A percentile compares a stretch with the other conserved stretches of the same genome.
Evolutionary conservation across 192 early-diverging fungal genomes (phyloP).

Genomic region (Backusella sp.): DNA sequence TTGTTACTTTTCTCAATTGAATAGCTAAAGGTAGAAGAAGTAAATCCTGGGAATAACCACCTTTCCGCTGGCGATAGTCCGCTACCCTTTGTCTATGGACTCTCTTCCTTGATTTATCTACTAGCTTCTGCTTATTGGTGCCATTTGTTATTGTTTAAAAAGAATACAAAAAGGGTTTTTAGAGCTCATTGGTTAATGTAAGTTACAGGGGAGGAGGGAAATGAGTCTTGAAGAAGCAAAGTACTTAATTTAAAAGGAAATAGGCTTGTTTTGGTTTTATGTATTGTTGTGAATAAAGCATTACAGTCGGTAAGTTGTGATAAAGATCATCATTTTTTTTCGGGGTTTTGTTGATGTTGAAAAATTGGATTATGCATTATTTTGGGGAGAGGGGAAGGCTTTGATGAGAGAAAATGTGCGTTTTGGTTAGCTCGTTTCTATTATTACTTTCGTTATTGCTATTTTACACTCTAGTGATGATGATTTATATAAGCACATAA

Average conservation of each 20-base stretch:
- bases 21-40: conserved; percentile 42
- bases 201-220: not conserved
- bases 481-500: not conserved
- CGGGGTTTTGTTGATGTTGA: not conserved
- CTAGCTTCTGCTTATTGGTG: conserved; percentile 36
- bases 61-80: conserved; percentile 55
- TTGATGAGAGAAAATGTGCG: not conserved
- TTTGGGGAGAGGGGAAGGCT: not conserved
- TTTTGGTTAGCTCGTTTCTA: not conserved
- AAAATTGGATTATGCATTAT: not conserved
- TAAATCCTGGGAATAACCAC: conserved; percentile 49
- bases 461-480: not conserved
- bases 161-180: conserved; percentile 42
- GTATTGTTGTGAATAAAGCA: conserved; percentile 51
- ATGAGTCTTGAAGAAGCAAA: not conserved
- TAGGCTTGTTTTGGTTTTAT: conserved; percentile 43
- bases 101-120: conserved; percentile 37
- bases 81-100: conserved; percentile 45
- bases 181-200: conserved; percentile 54
- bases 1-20: not conserved
- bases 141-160: conserved; percentile 27
- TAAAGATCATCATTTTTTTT: not conserved
- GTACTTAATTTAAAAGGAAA: not conserved
- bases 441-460: not conserved
- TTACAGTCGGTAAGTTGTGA: conserved; percentile 43